Evolutionary conservation across 2,329 filamentous ascomycete genomes (phyloP).

Genomic region (Colletotrichum liriopes): DNA sequence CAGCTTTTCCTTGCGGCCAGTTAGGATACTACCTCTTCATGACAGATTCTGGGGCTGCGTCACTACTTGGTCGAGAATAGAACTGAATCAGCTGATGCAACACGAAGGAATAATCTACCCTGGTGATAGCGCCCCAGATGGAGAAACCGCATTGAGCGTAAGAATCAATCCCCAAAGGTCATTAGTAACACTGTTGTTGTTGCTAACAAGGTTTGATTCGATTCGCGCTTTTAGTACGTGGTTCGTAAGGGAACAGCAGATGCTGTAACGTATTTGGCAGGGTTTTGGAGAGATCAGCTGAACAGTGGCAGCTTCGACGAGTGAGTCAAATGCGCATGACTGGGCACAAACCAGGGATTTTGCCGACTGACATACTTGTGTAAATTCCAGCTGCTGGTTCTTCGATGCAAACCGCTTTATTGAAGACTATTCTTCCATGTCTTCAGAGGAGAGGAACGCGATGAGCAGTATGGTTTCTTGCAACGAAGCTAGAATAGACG

Average conservation of each 20-base stretch:
- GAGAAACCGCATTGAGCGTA: background rate
- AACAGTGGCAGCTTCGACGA: background rate
- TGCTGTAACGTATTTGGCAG: background rate
- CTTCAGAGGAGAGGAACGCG: background rate
- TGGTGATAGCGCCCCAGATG: background rate
- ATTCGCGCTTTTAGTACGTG: background rate
- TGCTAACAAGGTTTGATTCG: background rate
- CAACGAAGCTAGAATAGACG: background rate
- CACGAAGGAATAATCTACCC: background rate
- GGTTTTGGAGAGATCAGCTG: background rate
- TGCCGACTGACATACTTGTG: background rate
- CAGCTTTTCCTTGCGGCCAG: background rate
- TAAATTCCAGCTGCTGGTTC: background rate
- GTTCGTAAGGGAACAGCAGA: background rate
- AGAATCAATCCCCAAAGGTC: background rate
- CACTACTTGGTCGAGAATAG: background rate
- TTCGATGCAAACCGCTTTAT: background rate
- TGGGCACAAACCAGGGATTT: background rate
- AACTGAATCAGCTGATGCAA: background rate
- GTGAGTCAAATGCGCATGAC: background rate
- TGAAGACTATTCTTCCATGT: fast-evolving
- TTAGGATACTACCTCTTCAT: fast-evolving
- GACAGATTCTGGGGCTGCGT: fast-evolving
- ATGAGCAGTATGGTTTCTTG: background rate
- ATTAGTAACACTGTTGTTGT: too few species aligned